A percentile compares a stretch with the other conserved stretches of the same genome.
phyloP scores from a whole-genome alignment of 108 stramenopile genomes.

The Cyclotella choctawhatcheeana region DNA sequence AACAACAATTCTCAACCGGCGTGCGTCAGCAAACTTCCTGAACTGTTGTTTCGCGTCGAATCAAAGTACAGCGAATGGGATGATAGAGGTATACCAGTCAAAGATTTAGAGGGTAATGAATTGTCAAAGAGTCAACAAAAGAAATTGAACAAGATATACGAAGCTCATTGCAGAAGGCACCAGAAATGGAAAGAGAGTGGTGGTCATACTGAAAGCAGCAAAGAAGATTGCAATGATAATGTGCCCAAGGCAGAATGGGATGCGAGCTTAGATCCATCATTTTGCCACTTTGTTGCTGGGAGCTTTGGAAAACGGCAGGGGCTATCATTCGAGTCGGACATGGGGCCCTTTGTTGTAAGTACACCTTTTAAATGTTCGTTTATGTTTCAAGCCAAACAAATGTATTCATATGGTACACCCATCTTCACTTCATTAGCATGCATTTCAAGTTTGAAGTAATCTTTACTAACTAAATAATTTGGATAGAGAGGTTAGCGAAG shows the following conservation, averaged over 20 bases:
- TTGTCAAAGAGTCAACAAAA: conserved; percentile 66
- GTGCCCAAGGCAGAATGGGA: conserved; percentile 20
- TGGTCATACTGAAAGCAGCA: neutral
- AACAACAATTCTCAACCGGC: neutral
- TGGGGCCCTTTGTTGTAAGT: conserved; percentile 5
- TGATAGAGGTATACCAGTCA: conserved; percentile 57
- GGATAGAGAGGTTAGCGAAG: no score
- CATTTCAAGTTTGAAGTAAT: no score
- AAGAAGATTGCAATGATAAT: neutral
- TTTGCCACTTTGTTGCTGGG: conserved; percentile 59
- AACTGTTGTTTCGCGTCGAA: conserved; percentile 54
- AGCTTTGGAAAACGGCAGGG: conserved; percentile 75
- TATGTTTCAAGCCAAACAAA: neutral
- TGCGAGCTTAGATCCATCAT: conserved; percentile 42
- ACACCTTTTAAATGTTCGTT: neutral
- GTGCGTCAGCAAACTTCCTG: conserved; percentile 42
- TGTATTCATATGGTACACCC: neutral
- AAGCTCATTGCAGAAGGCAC: conserved; percentile 61
- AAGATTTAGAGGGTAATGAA: conserved; percentile 42
- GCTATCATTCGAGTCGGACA: conserved; percentile 42
- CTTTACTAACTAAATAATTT: no score
- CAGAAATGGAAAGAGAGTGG: conserved; percentile 47
- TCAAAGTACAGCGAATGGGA: conserved; percentile 45
- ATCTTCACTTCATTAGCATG: neutral
- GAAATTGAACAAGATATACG: conserved; percentile 57